A percentile compares a stretch with the other conserved stretches of the same genome.
phyloP scores from a whole-genome alignment of 441 rosid genomes.

The Kokia cookei region DNA sequence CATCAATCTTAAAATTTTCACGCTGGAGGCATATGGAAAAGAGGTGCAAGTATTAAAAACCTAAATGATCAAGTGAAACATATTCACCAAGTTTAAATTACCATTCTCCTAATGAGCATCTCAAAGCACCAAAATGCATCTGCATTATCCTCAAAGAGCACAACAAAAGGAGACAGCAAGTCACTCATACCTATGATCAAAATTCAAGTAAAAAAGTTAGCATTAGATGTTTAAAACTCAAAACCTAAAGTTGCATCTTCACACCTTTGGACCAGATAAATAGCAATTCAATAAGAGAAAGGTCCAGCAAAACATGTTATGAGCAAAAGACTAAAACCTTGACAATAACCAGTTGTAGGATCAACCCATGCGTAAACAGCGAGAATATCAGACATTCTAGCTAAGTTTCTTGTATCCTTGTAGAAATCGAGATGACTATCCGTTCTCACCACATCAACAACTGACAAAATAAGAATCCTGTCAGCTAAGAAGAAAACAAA shows the following conservation, averaged over 20 bases:
- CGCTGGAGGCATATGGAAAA: slow-evolving; percentile 46
- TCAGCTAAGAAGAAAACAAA: slow-evolving; percentile 16
- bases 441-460: slow-evolving; percentile 96
- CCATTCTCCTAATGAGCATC: slow-evolving; percentile 95
- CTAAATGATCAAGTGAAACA: slow-evolving; percentile 10
- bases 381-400: slow-evolving; percentile 96
- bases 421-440: slow-evolving; percentile 95
- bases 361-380: slow-evolving; percentile 99
- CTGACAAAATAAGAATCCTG: slow-evolving; percentile 34
- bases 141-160: slow-evolving; percentile 88
- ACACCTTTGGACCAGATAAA: background rate
- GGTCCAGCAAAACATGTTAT: background rate
- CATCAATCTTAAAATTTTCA: slow-evolving; percentile 87
- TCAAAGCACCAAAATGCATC: slow-evolving; percentile 99
- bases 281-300: background rate
- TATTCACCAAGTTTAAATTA: slow-evolving; percentile 21
- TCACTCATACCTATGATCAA: slow-evolving; percentile 89
- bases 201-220: slow-evolving; percentile 17
- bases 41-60: slow-evolving; percentile 21
- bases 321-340: slow-evolving; percentile 52
- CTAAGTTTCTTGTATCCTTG: slow-evolving; percentile 75
- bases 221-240: background rate
- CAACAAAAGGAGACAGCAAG: slow-evolving; percentile 89
- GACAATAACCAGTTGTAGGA: slow-evolving; percentile 97
- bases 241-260: background rate